These are phyloP conservation scores for Amaranthus hypochondriacus DNA, from an alignment of 148 eudicot genomes.

Conservation along the genomic window DNA sequence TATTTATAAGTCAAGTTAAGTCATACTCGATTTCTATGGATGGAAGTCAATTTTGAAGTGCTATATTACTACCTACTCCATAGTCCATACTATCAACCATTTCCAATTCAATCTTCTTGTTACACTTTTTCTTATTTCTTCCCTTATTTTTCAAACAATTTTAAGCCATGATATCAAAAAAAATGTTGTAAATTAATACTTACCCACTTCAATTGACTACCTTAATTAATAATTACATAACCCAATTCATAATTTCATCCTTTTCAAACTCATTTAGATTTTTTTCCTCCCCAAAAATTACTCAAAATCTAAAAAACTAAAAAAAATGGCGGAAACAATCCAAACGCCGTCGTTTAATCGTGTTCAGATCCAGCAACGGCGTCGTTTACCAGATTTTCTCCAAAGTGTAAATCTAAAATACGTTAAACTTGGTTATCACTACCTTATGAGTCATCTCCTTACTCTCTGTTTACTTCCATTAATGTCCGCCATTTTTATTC, in stretches of 20 bases:
- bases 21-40: no score
- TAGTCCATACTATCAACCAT: not conserved
- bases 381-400: slow-evolving; percentile 37
- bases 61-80: not conserved
- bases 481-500: slow-evolving; percentile 23
- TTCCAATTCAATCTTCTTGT: not conserved
- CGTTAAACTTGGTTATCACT: slow-evolving; percentile 56
- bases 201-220: no score
- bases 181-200: no score
- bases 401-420: slow-evolving; percentile 50
- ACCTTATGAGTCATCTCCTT: slow-evolving; percentile 39
- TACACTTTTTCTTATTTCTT: no score
- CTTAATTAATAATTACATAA: no score
- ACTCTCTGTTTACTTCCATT: slow-evolving; percentile 43
- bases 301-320: slow-evolving; percentile 4
- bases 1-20: no score
- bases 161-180: no score
- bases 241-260: no score
- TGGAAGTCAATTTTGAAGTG: no score
- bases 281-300: not conserved
- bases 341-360: slow-evolving; percentile 2
- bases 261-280: no score
- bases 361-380: slow-evolving; percentile 26
- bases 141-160: no score
- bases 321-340: slow-evolving; percentile 17